Evolutionary conservation across 306 rosid species (phyloP).

Genomic region (Cucurbita ficifolia): DNA sequence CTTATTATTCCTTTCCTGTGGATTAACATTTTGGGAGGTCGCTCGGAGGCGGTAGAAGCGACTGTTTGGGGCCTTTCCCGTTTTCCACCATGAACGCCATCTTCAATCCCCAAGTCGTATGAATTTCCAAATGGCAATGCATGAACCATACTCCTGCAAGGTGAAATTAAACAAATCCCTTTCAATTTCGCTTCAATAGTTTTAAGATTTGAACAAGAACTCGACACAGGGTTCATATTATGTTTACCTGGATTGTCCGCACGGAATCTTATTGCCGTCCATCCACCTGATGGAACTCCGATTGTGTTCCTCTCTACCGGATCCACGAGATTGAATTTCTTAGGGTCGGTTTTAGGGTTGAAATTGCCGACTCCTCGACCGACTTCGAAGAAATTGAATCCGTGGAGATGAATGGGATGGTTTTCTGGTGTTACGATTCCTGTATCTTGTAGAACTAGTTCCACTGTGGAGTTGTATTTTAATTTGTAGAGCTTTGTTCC

Average conservation of each 20-base stretch:
- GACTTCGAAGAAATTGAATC: conserved; percentile 62
- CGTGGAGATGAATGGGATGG: conserved; percentile 78
- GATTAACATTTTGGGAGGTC: conserved; percentile 77
- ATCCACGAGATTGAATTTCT: conserved; percentile 51
- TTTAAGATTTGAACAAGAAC: not conserved
- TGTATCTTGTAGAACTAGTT: conserved; percentile 62
- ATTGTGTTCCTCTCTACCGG: conserved; percentile 78
- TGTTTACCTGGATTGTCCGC: conserved; percentile 82
- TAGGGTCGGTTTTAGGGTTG: conserved; percentile 34
- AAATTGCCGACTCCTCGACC: conserved; percentile 59
- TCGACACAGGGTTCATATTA: not conserved
- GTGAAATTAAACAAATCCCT: not conserved
- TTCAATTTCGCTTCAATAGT: not conserved
- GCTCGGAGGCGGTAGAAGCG: conserved; percentile 63
- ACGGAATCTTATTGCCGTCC: conserved; percentile 64
- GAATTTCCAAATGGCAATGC: conserved; percentile 88
- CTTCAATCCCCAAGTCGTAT: conserved; percentile 91
- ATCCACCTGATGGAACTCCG: conserved; percentile 74
- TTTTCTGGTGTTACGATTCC: conserved; percentile 52
- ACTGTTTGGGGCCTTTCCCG: conserved; percentile 60
- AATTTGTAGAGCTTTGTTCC: conserved; percentile 50
- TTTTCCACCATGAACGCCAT: conserved; percentile 94
- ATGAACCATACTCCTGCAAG: conserved; percentile 77
- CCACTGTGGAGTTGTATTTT: conserved; percentile 39
- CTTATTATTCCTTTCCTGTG: not conserved